Evolutionary conservation across 441 rosid species (phyloP).

Genomic region (Mallotus japonicus): DNA sequence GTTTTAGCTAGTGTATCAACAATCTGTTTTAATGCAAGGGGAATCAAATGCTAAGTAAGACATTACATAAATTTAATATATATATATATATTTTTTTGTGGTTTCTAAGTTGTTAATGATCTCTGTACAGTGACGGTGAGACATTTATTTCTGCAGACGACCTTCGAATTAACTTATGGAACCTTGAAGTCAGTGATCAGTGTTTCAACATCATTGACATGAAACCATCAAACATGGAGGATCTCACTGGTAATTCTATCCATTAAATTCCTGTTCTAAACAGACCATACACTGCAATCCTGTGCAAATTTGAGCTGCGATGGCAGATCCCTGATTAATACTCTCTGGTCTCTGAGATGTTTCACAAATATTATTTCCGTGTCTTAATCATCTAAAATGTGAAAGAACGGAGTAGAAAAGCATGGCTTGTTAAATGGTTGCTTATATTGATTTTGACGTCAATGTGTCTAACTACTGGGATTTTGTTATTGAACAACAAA

Average conservation of each 20-base stretch:
- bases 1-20: constrained; percentile 11
- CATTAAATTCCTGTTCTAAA: neutral
- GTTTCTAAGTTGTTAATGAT: constrained; percentile 29
- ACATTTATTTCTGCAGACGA: constrained; percentile 79
- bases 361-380: neutral
- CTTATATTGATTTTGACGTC: too few relatives aligned
- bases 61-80: neutral
- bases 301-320: neutral
- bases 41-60: neutral
- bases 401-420: too few relatives aligned
- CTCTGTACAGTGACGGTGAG: constrained; percentile 65
- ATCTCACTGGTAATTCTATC: constrained; percentile 55
- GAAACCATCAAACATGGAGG: constrained; percentile 72
- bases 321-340: neutral
- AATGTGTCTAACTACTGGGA: neutral
- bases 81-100: constrained; percentile 3
- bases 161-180: constrained; percentile 74
- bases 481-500: neutral
- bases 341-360: neutral
- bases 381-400: neutral
- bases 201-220: constrained; percentile 75
- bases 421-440: too few relatives aligned
- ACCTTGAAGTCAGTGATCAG: constrained; percentile 60
- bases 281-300: neutral
- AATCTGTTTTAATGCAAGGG: constrained; percentile 3